A percentile compares a stretch with the other conserved stretches of the same genome.
phyloP scores from a whole-genome alignment of 2,329 filamentous ascomycete genomes.

The Colletotrichum sp. region DNA sequence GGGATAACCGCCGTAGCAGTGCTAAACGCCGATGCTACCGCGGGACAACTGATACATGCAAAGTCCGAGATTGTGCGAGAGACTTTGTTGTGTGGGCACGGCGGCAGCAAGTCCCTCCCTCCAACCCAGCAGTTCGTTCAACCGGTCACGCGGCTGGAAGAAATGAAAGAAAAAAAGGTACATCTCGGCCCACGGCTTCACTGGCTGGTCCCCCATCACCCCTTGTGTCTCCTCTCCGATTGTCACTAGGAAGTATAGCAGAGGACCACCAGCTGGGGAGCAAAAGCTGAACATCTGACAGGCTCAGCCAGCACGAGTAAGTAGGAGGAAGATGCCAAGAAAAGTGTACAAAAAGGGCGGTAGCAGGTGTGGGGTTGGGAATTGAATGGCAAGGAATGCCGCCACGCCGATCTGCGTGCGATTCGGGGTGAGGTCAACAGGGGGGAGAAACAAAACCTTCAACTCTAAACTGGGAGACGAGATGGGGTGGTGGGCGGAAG shows the following conservation, averaged over 20 bases:
- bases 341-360: not conserved
- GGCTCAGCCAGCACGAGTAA: not conserved
- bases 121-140: not conserved
- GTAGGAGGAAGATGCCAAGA: not conserved
- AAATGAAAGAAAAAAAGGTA: not conserved
- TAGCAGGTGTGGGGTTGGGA: not conserved
- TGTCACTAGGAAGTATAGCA: not conserved
- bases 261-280: not conserved
- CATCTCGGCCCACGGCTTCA: not conserved
- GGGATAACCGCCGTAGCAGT: not conserved
- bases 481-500: not conserved
- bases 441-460: not conserved
- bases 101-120: not conserved
- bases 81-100: not conserved
- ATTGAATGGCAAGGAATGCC: not conserved
- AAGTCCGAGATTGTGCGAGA: not conserved
- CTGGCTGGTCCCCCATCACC: not conserved
- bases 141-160: not conserved
- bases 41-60: not conserved
- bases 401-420: constrained; percentile 1
- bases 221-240: not conserved
- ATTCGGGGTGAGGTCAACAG: not conserved
- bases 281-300: not conserved
- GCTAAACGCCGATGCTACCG: not conserved
- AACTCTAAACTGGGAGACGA: constrained; percentile 1